Conservation (phyloP, 306 rosid genomes). For the Acacia crassicarpa region DNA sequence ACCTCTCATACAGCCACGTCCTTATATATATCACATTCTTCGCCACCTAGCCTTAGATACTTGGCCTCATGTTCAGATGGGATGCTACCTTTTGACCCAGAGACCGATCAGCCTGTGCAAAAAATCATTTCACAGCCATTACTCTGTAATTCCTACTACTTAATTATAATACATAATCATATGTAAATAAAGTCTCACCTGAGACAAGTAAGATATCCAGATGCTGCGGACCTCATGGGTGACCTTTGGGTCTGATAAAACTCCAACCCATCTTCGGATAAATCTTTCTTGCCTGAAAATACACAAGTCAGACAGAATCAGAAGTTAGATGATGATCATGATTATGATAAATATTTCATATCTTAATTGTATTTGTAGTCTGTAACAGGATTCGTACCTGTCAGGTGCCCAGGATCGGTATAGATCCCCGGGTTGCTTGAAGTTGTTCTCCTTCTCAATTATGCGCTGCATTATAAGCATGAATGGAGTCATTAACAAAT, state of each 20-base stretch:
- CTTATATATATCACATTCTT: neutral
- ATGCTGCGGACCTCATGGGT: conserved; percentile 90
- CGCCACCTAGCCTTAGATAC: neutral
- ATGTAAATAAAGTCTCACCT: conserved; percentile 49
- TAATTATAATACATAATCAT: neutral
- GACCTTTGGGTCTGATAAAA: conserved; percentile 74
- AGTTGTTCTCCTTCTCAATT: conserved; percentile 40
- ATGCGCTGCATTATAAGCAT: conserved; percentile 52
- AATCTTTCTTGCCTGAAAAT: conserved; percentile 83
- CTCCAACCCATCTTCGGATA: conserved; percentile 64
- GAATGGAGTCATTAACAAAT: conserved; percentile 9
- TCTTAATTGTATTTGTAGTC: conserved; percentile 2
- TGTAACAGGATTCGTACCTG: conserved; percentile 48
- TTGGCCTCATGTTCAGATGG: conserved; percentile 3
- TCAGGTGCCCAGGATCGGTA: conserved; percentile 82
- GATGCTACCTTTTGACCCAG: conserved; percentile 18
- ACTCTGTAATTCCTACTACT: neutral
- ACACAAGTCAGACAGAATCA: conserved; percentile 2
- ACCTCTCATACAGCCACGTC: neutral
- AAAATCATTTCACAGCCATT: too few relatives aligned
- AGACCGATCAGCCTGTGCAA: neutral
- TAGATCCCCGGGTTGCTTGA: conserved; percentile 93
- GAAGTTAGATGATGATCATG: conserved; percentile 10
- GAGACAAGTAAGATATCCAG: conserved; percentile 88
- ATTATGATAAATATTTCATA: neutral